Evolutionary conservation across 306 rosid species (phyloP), one percentile per base, ranked within the genome.

Genomic region (Sphenostylis stenocarpa): DNA sequence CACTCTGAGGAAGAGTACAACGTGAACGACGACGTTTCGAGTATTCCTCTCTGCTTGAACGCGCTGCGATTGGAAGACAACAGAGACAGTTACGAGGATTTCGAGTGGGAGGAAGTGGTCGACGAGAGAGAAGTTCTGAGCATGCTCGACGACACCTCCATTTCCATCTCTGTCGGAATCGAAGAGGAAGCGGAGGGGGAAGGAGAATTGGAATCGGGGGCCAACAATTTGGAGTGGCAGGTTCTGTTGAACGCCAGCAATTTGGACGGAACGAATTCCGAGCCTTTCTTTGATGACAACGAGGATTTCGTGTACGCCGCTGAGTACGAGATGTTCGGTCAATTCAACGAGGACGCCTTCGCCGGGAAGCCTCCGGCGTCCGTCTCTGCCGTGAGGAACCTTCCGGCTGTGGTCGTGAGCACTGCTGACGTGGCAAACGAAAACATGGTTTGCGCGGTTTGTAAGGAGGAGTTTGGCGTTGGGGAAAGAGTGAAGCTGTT

Each of bases 51-150:
- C 1, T 75, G 87, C 55, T 89, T 93, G 97, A 95, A 91, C 79
- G 81, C 96, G 4, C 87, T 93, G 41, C 86, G 85, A 2, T 63
- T 93, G 80, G 95, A 93, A 9, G 93, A 93, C 48, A 79, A 66
- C 49, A 83, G 86, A 36, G 87, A 82, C 23, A 77, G 29, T 24
- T 81, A 69, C 31, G 98, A 87, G 8, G 95, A 91, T 72, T 93
- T 91, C 23, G 98, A 91, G 86, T 93, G 97, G 98, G 98, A 93
- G 70, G 97, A 93, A 73, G 90, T 93, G 4, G 81, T 80, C 3
- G 91, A 90, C 15, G 98, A 87, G 82, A 76, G 92, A 44, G 96
- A 93, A 14, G 78, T 85, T 55, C 79, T 90, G 55, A 85, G 84
- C 83, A 76, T 75, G 84, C 44, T 84, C 21, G 39, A 78, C 11